These are phyloP conservation scores for Pichia rugopelliculosa DNA, from an alignment of 805 yeast species.

Conservation along the genomic window DNA sequence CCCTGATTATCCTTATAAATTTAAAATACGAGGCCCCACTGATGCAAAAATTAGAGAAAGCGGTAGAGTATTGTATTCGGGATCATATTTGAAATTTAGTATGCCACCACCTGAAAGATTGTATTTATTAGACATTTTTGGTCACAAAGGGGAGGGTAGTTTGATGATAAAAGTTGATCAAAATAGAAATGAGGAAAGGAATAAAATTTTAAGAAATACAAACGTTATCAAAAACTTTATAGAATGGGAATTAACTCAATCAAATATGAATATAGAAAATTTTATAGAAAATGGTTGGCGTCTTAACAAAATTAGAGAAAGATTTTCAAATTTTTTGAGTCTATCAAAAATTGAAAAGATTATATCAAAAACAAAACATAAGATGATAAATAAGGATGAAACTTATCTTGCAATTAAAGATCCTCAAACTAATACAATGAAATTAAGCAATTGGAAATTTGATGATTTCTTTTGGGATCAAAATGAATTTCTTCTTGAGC, in stretches of 20 bases:
- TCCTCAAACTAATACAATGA: constrained; percentile 1
- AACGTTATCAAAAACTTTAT: constrained; percentile 15
- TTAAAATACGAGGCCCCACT: constrained; percentile 21
- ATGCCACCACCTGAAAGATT: constrained; percentile 29
- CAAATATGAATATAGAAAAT: constrained; percentile 6
- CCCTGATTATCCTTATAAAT: constrained; percentile 13
- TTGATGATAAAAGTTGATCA: constrained; percentile 22
- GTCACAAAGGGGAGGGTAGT: constrained; percentile 7
- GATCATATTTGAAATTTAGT: constrained; percentile 26
- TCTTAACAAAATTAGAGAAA: constrained; percentile 6
- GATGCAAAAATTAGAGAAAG: constrained; percentile 23
- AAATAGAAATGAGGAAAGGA: constrained; percentile 8
- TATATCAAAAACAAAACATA: constrained; percentile 1
- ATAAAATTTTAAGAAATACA: constrained; percentile 11
- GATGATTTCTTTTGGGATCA: constrained; percentile 13
- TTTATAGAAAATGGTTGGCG: constrained; percentile 18
- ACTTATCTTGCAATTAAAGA: constrained; percentile 3
- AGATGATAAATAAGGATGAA: background rate
- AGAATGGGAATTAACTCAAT: constrained; percentile 11
- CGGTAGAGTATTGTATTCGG: constrained; percentile 29
- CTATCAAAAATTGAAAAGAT: constrained; percentile 7
- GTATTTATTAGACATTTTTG: constrained; percentile 11
- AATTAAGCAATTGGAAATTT: constrained; percentile 6
- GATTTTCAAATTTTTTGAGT: constrained; percentile 4
- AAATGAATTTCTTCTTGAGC: constrained; percentile 3